Evolutionary conservation across 1,139 yeast genomes (phyloP).

Genomic region (Cylindricascospora bacillispora): DNA sequence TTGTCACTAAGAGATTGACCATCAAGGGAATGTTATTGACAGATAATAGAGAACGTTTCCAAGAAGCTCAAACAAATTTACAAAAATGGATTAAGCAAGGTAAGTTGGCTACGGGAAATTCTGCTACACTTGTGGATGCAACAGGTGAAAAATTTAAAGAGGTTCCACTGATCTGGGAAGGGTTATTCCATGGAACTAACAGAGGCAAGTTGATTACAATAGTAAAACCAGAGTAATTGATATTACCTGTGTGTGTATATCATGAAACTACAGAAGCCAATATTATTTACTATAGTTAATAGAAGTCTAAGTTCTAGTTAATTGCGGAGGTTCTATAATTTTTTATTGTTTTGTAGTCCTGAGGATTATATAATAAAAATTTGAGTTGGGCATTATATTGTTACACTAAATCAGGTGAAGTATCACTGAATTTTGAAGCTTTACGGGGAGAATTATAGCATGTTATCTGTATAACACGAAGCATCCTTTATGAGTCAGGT

Average conservation of each 20-base stretch:
- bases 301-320: too few relatives aligned
- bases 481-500: too few relatives aligned
- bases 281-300: too few relatives aligned
- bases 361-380: too few relatives aligned
- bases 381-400: too few relatives aligned
- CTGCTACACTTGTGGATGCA: conserved; percentile 30
- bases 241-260: background rate
- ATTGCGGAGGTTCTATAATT: too few relatives aligned
- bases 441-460: too few relatives aligned
- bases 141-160: conserved; percentile 27
- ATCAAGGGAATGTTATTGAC: conserved; percentile 38
- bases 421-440: too few relatives aligned
- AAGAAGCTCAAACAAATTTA: conserved; percentile 30
- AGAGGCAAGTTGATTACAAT: conserved; percentile 27
- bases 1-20: conserved; percentile 36
- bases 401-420: too few relatives aligned
- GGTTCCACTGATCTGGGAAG: conserved; percentile 36
- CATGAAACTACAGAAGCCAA: conserved; percentile 13
- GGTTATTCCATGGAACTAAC: conserved; percentile 29
- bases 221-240: conserved; percentile 12
- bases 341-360: too few relatives aligned
- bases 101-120: conserved; percentile 1
- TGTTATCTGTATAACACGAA: too few relatives aligned
- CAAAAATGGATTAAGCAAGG: conserved; percentile 31
- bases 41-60: conserved; percentile 27